Conservation (phyloP, 2,329 filamentous ascomycete species). For the Zalaria obscura region DNA sequence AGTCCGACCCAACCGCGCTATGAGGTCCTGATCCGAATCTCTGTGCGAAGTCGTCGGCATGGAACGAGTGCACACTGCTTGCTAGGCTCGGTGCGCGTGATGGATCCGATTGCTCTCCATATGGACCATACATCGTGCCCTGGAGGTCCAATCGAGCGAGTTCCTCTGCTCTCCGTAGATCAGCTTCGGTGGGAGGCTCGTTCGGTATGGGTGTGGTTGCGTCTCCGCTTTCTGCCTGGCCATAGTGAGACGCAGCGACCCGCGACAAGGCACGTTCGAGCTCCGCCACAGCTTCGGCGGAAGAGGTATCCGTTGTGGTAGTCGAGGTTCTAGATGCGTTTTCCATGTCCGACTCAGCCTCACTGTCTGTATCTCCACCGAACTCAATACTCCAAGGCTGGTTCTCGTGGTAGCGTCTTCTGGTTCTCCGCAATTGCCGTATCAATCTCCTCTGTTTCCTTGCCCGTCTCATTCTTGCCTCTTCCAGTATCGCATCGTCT, state of each 20-base stretch:
- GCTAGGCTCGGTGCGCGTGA: slow-evolving; percentile 65
- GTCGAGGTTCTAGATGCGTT: slow-evolving; percentile 21
- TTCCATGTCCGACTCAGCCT: slow-evolving; percentile 23
- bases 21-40: neutral
- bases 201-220: neutral
- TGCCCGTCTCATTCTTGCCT: slow-evolving; percentile 42
- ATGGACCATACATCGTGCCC: slow-evolving; percentile 64
- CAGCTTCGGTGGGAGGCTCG: neutral
- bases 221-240: neutral
- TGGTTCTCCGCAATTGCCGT: slow-evolving; percentile 21
- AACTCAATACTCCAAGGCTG: slow-evolving; percentile 78
- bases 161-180: slow-evolving; percentile 1
- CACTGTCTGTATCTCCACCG: slow-evolving; percentile 46
- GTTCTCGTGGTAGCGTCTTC: slow-evolving; percentile 25
- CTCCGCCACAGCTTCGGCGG: neutral
- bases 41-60: slow-evolving; percentile 19
- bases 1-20: slow-evolving; percentile 26
- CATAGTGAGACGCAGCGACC: no score
- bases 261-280: no score
- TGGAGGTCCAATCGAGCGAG: slow-evolving; percentile 41
- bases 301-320: slow-evolving; percentile 9
- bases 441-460: slow-evolving; percentile 25
- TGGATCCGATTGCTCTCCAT: slow-evolving; percentile 28
- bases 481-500: slow-evolving; percentile 28
- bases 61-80: slow-evolving; percentile 40